Evolutionary conservation across 768 basidiomycete genomes (phyloP).

Genomic region (Trametes cubensis): DNA sequence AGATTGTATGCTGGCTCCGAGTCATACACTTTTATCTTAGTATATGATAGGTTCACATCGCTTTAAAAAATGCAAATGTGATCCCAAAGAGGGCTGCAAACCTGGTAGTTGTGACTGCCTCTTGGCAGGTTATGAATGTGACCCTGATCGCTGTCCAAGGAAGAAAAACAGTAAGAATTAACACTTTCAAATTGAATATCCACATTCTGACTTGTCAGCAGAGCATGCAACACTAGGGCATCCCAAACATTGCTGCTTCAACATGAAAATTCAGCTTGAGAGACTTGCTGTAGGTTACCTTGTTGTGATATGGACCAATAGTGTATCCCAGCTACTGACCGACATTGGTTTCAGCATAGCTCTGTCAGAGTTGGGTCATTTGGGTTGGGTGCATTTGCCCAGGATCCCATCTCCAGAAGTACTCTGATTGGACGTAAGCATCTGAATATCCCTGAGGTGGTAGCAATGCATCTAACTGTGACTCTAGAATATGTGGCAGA

Average conservation of each 20-base stretch:
- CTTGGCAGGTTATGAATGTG: background rate
- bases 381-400: slow-evolving; percentile 53
- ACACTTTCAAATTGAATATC: background rate
- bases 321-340: background rate
- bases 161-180: background rate
- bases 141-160: slow-evolving; percentile 7
- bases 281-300: background rate
- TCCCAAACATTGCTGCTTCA: slow-evolving; percentile 1
- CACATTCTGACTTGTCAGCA: background rate
- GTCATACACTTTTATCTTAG: too few species aligned
- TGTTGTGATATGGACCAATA: background rate
- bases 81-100: background rate
- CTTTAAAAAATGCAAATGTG: background rate
- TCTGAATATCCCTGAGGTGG: background rate
- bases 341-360: slow-evolving; percentile 18
- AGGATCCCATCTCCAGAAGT: slow-evolving; percentile 24
- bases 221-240: background rate
- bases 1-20: background rate
- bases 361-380: slow-evolving; percentile 38
- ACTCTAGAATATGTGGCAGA: slow-evolving; percentile 26
- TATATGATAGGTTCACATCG: too few species aligned
- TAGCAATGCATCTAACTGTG: too few species aligned
- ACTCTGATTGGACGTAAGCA: slow-evolving; percentile 40
- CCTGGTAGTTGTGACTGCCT: background rate
- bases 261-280: background rate